Evolutionary conservation across 2,329 filamentous ascomycete genomes (phyloP), one percentile per base, ranked within the genome.

Genomic region (Ceratocystis smalleyi): DNA sequence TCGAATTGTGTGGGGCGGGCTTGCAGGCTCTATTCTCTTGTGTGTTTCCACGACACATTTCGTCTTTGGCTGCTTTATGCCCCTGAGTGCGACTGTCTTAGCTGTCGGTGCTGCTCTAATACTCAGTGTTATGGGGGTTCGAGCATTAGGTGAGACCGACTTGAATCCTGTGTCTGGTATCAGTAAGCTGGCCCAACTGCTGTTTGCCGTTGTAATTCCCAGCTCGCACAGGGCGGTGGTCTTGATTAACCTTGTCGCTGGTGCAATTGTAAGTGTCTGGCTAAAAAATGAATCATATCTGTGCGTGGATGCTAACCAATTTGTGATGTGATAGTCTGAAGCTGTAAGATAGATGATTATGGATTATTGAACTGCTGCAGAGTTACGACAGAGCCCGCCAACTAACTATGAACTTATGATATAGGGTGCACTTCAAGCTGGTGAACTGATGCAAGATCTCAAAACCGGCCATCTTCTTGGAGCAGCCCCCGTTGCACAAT

Each of bases 111-210:
- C 97, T 73, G 90, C 94, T 0, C 82, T 99, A 27, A 69, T 91
- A 0, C 80, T 84, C 19, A 89, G 87, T 64, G 86, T 94, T 63
- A 87, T 87, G 83, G 85, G 84, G 2, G 85, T 87, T 10, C 76
- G 85, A 40, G 84, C 85, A 0, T 74, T 87, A 0, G 84, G 84
- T 8, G 83, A 97, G 77, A 97, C 94, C 4, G 94, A 99, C 70
- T 79, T 99, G 8, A 97, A 97, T 71, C 94, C 94, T 0, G 94
- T 97, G 1, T 95, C 89, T 0, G 94, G 94, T 43, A 99, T 97
- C 74, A 92, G 88, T 72, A 99, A 99, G 76, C 81, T 99, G 2
- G 95, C 94, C 0, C 94, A 99, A 74, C 83, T 99, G 2, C 87
- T 97, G 71, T 97, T 99, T 73, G 94, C 94, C 2, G 77, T 96